phyloP scores from a whole-genome alignment of 768 basidiomycete species.

The Rubroboletus satanas region DNA sequence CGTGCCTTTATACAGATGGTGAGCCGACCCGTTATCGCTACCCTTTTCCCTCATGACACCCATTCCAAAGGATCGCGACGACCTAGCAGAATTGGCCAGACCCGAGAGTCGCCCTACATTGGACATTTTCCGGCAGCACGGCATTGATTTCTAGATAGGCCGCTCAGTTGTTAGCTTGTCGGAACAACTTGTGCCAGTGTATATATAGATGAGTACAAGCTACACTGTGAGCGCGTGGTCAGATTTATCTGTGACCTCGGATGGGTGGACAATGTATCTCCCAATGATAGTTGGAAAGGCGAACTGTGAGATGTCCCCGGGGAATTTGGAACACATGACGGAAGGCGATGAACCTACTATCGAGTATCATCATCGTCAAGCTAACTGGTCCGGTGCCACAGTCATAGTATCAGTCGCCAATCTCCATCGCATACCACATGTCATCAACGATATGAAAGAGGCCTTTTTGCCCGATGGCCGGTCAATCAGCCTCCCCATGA shows the following conservation, averaged over 20 bases:
- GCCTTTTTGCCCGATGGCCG: background rate
- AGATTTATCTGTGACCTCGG: background rate
- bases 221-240: background rate
- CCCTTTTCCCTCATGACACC: background rate
- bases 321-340: background rate
- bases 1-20: conserved; percentile 83
- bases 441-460: background rate
- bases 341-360: background rate
- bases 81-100: conserved; percentile 75
- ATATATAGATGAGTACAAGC: background rate
- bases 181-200: background rate
- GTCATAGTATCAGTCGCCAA: background rate
- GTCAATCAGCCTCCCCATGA: background rate
- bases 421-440: background rate
- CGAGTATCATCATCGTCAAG: background rate
- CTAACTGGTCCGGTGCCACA: background rate
- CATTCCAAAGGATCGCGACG: conserved; percentile 60
- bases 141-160: conserved; percentile 77
- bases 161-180: background rate
- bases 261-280: background rate
- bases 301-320: background rate
- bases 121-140: conserved; percentile 72
- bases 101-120: conserved; percentile 59
- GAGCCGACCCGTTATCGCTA: background rate
- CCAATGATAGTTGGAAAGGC: background rate